Evolutionary conservation across 2,329 filamentous ascomycete genomes (phyloP).

Genomic region (Venturia asperata): DNA sequence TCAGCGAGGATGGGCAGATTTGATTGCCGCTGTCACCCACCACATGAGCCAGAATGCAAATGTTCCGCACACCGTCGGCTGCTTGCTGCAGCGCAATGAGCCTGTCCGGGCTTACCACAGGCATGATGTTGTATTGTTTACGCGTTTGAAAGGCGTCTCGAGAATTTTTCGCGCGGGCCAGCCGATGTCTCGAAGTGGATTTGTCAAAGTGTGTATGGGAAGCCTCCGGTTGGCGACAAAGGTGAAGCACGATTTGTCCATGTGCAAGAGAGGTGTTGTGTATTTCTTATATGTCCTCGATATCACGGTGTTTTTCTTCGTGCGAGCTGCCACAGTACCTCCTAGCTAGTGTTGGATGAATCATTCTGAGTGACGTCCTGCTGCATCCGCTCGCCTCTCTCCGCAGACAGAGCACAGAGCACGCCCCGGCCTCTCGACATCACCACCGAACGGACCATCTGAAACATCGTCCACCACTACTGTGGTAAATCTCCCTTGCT

Average conservation of each 20-base stretch:
- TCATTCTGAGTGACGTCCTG: neutral
- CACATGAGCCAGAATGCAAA: constrained; percentile 92
- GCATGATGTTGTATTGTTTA: constrained; percentile 56
- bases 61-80: constrained; percentile 87
- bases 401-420: neutral
- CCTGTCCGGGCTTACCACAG: constrained; percentile 83
- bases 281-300: neutral
- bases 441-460: neutral
- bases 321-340: no score
- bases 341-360: neutral
- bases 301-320: neutral
- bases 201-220: neutral
- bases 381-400: neutral
- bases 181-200: neutral
- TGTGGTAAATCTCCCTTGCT: neutral
- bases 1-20: neutral
- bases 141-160: constrained; percentile 4
- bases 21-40: constrained; percentile 35
- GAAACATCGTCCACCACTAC: neutral
- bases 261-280: neutral
- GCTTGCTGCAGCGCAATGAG: constrained; percentile 83
- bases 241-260: neutral
- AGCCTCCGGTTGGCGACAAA: neutral
- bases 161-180: constrained; percentile 1
- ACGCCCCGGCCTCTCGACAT: neutral